Evolutionary conservation across 257 asterid species (phyloP).

Genomic region (Solanum pinnatisectum): DNA sequence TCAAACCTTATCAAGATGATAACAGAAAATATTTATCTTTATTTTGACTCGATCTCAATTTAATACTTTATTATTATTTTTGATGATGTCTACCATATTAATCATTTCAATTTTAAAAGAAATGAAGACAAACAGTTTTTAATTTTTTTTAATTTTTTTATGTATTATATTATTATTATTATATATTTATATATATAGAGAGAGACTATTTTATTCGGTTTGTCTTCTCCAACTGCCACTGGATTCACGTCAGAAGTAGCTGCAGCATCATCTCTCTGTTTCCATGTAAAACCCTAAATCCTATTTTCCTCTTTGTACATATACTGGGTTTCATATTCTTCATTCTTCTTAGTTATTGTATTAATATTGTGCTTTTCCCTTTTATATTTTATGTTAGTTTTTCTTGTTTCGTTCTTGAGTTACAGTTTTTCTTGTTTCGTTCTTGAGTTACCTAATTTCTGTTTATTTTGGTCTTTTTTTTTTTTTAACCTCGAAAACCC

Average conservation of each 20-base stretch:
- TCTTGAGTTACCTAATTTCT: not conserved
- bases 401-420: too few relatives aligned
- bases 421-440: not conserved
- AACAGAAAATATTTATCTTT: not conserved
- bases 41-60: not conserved
- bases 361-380: not conserved
- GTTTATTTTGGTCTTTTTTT: not conserved
- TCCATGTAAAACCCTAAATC: not conserved
- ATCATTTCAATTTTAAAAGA: not conserved
- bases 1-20: not conserved
- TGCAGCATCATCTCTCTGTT: not conserved
- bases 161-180: too few relatives aligned
- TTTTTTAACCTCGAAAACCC: not conserved
- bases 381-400: not conserved
- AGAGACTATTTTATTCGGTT: not conserved
- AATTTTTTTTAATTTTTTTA: too few relatives aligned
- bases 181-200: too few relatives aligned
- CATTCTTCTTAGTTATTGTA: not conserved
- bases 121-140: too few relatives aligned
- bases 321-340: not conserved
- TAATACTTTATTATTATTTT: too few relatives aligned
- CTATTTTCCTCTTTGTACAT: not conserved
- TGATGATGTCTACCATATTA: not conserved
- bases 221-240: not conserved
- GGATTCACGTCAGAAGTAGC: not conserved